phyloP scores from a whole-genome alignment of 1,139 yeast genomes.

The Geotrichum phurueaensis region DNA sequence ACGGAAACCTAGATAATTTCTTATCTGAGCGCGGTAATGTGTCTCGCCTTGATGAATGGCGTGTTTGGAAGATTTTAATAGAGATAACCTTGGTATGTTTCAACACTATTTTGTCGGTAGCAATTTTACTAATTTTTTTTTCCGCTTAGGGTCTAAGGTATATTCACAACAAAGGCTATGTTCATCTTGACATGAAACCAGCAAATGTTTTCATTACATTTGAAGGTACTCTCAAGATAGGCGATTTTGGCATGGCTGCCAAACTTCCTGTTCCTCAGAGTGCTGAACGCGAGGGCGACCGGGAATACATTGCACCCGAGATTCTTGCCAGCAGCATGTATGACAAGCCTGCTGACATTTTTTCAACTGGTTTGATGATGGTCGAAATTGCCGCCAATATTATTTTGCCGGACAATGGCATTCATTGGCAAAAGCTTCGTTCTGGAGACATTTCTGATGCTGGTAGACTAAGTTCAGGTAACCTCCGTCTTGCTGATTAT shows the following conservation, averaged over 20 bases:
- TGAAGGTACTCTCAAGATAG: slow-evolving; percentile 84
- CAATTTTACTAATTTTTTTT: slow-evolving; percentile 9
- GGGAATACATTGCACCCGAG: slow-evolving; percentile 97
- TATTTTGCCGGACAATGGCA: slow-evolving; percentile 90
- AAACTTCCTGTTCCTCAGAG: slow-evolving; percentile 43
- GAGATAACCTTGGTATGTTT: slow-evolving; percentile 50
- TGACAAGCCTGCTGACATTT: slow-evolving; percentile 90
- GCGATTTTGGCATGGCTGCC: slow-evolving; percentile 78
- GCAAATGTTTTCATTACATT: slow-evolving; percentile 91
- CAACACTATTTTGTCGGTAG: neutral
- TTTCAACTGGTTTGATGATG: slow-evolving; percentile 85
- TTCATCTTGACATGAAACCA: slow-evolving; percentile 88
- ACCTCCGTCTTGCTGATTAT: slow-evolving; percentile 34
- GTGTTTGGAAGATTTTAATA: slow-evolving; percentile 92
- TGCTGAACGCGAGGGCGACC: slow-evolving; percentile 90
- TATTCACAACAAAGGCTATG: slow-evolving; percentile 68
- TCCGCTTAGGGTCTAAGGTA: slow-evolving; percentile 56
- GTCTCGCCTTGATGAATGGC: slow-evolving; percentile 81
- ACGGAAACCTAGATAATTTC: slow-evolving; percentile 81
- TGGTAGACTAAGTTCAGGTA: slow-evolving; percentile 74
- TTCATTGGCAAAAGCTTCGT: slow-evolving; percentile 92
- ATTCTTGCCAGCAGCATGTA: slow-evolving; percentile 75
- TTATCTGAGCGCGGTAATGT: slow-evolving; percentile 73
- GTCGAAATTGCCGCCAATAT: slow-evolving; percentile 96
- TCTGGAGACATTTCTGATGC: slow-evolving; percentile 96